Evolutionary conservation across 2,329 filamentous ascomycete species (phyloP), one percentile per base, ranked within the genome.

Genomic region (Daldinia sp.): DNA sequence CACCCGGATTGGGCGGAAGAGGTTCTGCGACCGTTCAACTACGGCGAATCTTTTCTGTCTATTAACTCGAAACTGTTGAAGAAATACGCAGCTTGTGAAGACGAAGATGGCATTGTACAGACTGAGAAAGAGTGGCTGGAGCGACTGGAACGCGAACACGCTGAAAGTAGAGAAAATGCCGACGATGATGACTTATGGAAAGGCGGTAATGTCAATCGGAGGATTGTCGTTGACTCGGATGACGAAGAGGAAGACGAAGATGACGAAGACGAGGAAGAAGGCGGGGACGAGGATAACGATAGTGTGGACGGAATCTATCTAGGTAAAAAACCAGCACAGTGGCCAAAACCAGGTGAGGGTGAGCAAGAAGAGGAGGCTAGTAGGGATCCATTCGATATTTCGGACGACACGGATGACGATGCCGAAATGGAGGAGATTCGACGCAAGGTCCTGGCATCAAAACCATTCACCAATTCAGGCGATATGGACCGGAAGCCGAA

Each of bases 391-490:
- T 94, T 90, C 71, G 89, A 87, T 55, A 85, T 96, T 45, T 93
- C 93, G 8, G 90, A 93, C 57, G 90, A 92, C 69, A 87, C 86
- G 59, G 93, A 96, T 71, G 91, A 91, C 15, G 83, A 74, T 52
- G 79, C 81, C 53, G 89, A 93, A 74, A 98, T 98, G 94, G 94
- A 92, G 32, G 94, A 96, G 73, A 89, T 99, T 53, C 87, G 95
- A 49, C 88, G 90, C 56, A 92, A 92, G 70, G 93, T 98, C n/a
- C 85, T 99, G 1, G 91, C 90, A 5, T 97, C 94, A 5, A 97
- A 94, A 74, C 87, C 93, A 0, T 99, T 99, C 72, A 81, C 90
- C 39, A 91, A 91, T 68, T 79, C 83, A 8, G 73, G 77, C 63
- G 70, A 79, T 45, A 71, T 74, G 51, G 74, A 76, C 8, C 77